A percentile compares a stretch with the other conserved stretches of the same genome.
Conservation (phyloP, 2,329 filamentous ascomycete genomes). For the Colletotrichum tabaci region DNA sequence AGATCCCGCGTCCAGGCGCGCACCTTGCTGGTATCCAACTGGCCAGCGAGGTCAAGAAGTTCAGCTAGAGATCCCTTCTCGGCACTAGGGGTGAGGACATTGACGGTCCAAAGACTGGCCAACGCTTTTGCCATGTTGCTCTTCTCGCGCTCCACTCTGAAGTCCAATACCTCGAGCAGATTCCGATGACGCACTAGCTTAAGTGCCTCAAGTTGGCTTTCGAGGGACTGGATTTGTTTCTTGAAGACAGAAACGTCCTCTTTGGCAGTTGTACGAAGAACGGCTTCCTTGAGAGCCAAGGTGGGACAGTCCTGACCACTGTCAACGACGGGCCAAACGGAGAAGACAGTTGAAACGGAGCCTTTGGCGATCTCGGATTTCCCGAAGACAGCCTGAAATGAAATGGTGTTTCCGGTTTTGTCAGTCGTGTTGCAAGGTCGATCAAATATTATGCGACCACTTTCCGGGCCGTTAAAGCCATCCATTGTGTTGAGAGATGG, state of each 20-base stretch:
- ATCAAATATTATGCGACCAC: slow-evolving; percentile 73
- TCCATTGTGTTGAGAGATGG: slow-evolving; percentile 52
- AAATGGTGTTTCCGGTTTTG: slow-evolving; percentile 72
- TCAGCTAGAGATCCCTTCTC: slow-evolving; percentile 88
- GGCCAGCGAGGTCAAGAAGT: slow-evolving; percentile 83
- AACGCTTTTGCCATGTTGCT: slow-evolving; percentile 54
- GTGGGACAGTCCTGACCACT: slow-evolving; percentile 70
- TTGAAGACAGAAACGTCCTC: slow-evolving; percentile 79
- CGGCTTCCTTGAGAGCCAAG: slow-evolving; percentile 82
- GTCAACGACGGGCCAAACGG: slow-evolving; percentile 77
- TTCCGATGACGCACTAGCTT: slow-evolving; percentile 84
- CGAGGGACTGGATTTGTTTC: slow-evolving; percentile 82
- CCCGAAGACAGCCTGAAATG: slow-evolving; percentile 80
- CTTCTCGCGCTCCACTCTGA: slow-evolving; percentile 77
- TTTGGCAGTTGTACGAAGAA: slow-evolving; percentile 69
- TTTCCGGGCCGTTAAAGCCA: slow-evolving; percentile 51
- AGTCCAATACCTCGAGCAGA: slow-evolving; percentile 85
- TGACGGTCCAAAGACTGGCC: slow-evolving; percentile 76
- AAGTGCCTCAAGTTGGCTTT: slow-evolving; percentile 81
- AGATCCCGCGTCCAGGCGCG: slow-evolving; percentile 94
- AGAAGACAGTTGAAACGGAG: slow-evolving; percentile 77
- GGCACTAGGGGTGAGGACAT: slow-evolving; percentile 81
- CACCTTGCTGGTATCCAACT: slow-evolving; percentile 80
- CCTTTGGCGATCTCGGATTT: slow-evolving; percentile 77
- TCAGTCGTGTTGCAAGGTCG: slow-evolving; percentile 76